Evolutionary conservation across 345 rosid species (phyloP), one percentile per base, ranked within the genome.

Genomic region (Camelina hispida): DNA sequence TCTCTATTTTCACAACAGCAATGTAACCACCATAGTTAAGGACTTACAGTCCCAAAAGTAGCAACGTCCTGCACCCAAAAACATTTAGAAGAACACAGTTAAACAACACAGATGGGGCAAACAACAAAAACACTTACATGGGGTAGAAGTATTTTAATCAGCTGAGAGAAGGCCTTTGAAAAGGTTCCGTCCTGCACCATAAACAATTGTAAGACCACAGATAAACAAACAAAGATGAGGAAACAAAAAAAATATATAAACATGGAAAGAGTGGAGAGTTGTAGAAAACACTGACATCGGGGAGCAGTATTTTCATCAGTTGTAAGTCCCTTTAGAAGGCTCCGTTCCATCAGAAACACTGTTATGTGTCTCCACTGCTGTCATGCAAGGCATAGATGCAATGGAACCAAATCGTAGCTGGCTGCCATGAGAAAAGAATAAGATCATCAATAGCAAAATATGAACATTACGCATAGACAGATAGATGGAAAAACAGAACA

Each of bases 221-320:
- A 22, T 22, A 22, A 22, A 22, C 23, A 22, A 22, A 22, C 23
- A 22, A 22, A 22, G 23, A 22, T 22, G 23, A 22, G 25, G 3
- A 38, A n/a, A 42, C 12, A 62, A 20, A 7, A 75, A 48, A 37
- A 7, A 3, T 15, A 9, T n/a, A 47, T 4, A 62, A 32, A 22
- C 23, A 22, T 22, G 28, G 34, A 61, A 59, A 69, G 56, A 61
- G 40, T 61, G 28, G 38, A 7, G 57, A 78, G 28, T 78, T 76
- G 44, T 30, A 22, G 48, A 75, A 72, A 66, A 75, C 14, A 80
- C 94, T 87, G 80, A 95, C 99, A 76, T 87, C 1, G 96, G 51
- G 97, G 93, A 78, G 97, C 97, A 28, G 97, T 92, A 66, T 92
- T 92, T 76, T 95, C 97, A 72, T 95, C 96, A 56, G 97, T 97